phyloP scores from a whole-genome alignment of 495 filamentous ascomycete species.

The Rostrohypoxylon terebratum region DNA sequence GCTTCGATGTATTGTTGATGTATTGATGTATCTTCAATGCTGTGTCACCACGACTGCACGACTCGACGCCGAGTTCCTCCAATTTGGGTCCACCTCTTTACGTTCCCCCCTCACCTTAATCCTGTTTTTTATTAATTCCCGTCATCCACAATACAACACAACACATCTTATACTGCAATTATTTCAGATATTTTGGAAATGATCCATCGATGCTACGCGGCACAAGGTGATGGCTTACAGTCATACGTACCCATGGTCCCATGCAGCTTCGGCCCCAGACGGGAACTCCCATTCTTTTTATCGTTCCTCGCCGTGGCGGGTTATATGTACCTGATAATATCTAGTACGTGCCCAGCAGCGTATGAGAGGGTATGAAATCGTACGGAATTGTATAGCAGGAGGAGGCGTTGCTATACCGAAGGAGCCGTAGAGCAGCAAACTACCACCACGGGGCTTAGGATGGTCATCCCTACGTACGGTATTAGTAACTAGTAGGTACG shows the following conservation, averaged over 20 bases:
- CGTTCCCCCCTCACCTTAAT: background rate
- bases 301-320: background rate
- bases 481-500: too few species aligned
- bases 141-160: too few species aligned
- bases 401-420: constrained; percentile 41
- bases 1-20: too few species aligned
- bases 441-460: constrained; percentile 14
- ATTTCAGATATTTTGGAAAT: background rate
- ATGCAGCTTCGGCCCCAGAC: constrained; percentile 6
- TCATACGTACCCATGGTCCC: background rate
- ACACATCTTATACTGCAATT: background rate
- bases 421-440: constrained; percentile 27
- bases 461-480: background rate
- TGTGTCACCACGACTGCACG: background rate
- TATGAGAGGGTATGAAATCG: too few species aligned
- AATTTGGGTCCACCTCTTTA: background rate
- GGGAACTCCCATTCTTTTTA: constrained; percentile 27
- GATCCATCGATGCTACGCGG: background rate
- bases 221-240: constrained; percentile 15
- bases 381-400: constrained; percentile 19
- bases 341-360: background rate
- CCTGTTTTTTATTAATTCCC: background rate
- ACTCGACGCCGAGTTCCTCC: background rate
- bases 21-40: background rate
- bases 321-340: background rate